These are phyloP conservation scores for Syncephalastrum contaminatum DNA, from an alignment of 371 early-diverging fungal genomes.

Conservation along the genomic window DNA sequence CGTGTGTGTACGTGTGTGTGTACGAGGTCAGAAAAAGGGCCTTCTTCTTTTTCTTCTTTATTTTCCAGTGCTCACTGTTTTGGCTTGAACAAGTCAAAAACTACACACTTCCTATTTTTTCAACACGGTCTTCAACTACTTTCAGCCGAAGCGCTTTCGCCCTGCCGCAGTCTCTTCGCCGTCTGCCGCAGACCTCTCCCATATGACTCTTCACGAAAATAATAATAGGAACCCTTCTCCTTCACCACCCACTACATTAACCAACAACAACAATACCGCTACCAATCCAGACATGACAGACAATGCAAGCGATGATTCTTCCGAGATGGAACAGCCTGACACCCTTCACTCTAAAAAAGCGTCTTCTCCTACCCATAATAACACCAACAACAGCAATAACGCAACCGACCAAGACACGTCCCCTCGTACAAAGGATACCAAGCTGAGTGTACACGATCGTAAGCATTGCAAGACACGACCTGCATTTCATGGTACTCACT, in stretches of 20 bases:
- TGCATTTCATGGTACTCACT: background rate
- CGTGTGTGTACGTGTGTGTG: no score
- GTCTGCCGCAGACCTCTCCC: constrained; percentile 12
- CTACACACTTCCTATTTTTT: constrained; percentile 3
- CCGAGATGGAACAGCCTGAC: constrained; percentile 20
- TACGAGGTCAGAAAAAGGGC: no score
- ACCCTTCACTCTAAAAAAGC: constrained; percentile 2
- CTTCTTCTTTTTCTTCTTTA: constrained; percentile 6
- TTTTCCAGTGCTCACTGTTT: background rate
- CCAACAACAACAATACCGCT: constrained; percentile 4
- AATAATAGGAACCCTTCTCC: background rate
- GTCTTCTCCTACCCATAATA: no score
- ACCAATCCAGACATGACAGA: constrained; percentile 17
- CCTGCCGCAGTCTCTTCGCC: constrained; percentile 13
- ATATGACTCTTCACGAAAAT: constrained; percentile 17
- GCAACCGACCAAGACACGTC: background rate
- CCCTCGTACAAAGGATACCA: constrained; percentile 8
- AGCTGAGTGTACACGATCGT: constrained; percentile 17
- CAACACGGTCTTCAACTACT: constrained; percentile 22
- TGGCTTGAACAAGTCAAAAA: background rate
- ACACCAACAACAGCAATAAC: background rate
- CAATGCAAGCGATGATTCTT: constrained; percentile 15
- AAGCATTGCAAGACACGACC: background rate
- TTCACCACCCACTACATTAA: constrained; percentile 11
- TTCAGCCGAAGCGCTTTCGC: constrained; percentile 15